Conservation (phyloP, 768 basidiomycete species). For the Boletus sp. region DNA sequence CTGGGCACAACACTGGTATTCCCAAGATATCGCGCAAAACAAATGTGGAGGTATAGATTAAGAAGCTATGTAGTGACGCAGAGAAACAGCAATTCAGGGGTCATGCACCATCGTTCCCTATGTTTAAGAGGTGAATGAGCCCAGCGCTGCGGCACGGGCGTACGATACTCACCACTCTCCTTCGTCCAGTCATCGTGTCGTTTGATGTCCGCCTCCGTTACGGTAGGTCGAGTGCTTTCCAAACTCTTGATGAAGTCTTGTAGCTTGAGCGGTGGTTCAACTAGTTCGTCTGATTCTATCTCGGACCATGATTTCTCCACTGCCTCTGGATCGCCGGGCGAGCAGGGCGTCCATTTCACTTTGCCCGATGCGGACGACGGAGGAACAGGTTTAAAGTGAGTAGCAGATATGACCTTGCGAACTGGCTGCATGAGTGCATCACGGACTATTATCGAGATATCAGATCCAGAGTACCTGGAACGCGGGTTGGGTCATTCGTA, state of each 20-base stretch:
- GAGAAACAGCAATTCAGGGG: neutral
- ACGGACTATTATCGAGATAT: conserved; percentile 90
- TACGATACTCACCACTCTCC: conserved; percentile 62
- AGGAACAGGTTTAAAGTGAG: conserved; percentile 78
- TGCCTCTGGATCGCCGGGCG: conserved; percentile 84
- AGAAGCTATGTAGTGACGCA: neutral
- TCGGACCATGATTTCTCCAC: conserved; percentile 89
- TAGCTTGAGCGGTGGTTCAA: conserved; percentile 80
- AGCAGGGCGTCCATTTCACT: conserved; percentile 90
- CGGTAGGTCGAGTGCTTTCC: conserved; percentile 78
- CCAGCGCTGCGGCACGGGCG: too few species aligned
- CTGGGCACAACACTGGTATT: conserved; percentile 9
- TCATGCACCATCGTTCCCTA: conserved; percentile 35
- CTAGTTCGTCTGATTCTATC: conserved; percentile 79
- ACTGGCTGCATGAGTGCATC: conserved; percentile 99
- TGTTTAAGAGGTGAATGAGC: neutral
- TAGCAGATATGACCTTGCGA: conserved; percentile 91
- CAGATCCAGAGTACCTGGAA: conserved; percentile 82
- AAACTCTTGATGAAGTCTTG: conserved; percentile 82
- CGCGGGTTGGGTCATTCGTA: neutral
- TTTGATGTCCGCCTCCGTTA: conserved; percentile 83
- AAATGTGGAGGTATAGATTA: conserved; percentile 21
- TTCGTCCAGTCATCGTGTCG: conserved; percentile 80
- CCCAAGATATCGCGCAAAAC: conserved; percentile 8
- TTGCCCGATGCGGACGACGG: conserved; percentile 20